A percentile compares a stretch with the other conserved stretches of the same genome.
phyloP scores from a whole-genome alignment of 2,329 filamentous ascomycete species.

The Xylaria sp. region DNA sequence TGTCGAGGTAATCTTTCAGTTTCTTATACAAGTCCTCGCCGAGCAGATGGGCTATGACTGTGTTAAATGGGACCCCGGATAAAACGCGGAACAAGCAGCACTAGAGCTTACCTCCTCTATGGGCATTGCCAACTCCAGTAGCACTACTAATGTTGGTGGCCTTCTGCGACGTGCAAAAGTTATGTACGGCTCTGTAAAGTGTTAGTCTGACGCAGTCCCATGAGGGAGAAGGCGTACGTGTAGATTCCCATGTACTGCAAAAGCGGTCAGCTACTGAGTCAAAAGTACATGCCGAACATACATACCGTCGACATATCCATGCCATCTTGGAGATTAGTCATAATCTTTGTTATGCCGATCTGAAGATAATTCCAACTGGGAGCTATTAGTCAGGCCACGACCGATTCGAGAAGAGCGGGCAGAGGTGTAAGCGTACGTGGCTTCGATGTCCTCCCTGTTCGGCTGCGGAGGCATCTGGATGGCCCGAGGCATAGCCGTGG shows the following conservation, averaged over 20 bases:
- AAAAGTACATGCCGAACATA: conserved; percentile 26
- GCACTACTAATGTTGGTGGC: conserved; percentile 70
- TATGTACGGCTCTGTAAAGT: conserved; percentile 81
- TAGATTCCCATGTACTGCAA: conserved; percentile 92
- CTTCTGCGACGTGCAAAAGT: conserved; percentile 99
- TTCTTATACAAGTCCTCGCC: conserved; percentile 97
- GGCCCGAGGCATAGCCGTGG: conserved; percentile 49
- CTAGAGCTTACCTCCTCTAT: conserved; percentile 73
- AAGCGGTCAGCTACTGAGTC: conserved; percentile 33
- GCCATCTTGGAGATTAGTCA: conserved; percentile 90
- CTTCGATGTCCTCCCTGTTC: conserved; percentile 69
- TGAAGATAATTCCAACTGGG: conserved; percentile 89
- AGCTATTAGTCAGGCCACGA: conserved; percentile 40
- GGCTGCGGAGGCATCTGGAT: conserved; percentile 67
- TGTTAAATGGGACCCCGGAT: conserved; percentile 37
- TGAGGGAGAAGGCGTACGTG: conserved; percentile 66
- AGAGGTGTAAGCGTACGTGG: conserved; percentile 54
- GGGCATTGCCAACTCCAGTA: conserved; percentile 62
- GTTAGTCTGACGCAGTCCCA: conserved; percentile 51
- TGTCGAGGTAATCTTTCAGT: conserved; percentile 83
- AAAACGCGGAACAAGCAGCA: not conserved
- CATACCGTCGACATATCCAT: conserved; percentile 90
- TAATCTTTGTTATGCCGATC: conserved; percentile 88
- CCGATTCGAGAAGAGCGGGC: not conserved
- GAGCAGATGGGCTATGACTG: conserved; percentile 81